A percentile compares a stretch with the other conserved stretches of the same genome.
phyloP scores from a whole-genome alignment of 768 basidiomycete genomes.

The Cystoderma amianthinum region DNA sequence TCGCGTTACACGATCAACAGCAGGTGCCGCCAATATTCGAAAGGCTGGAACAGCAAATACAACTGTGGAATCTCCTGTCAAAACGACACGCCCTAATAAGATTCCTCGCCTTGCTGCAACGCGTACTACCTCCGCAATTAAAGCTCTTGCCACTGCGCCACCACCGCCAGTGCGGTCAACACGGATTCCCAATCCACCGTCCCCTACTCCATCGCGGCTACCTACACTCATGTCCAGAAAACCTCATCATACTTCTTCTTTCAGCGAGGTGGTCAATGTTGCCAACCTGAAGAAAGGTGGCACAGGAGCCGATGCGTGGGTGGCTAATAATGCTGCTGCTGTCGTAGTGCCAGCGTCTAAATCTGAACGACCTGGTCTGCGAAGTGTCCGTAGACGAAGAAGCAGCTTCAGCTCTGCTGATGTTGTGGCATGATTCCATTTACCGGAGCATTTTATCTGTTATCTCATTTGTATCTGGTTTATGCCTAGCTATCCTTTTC shows the following conservation, averaged over 20 bases:
- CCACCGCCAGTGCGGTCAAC: constrained; percentile 15
- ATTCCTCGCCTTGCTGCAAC: constrained; percentile 61
- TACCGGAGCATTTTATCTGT: background rate
- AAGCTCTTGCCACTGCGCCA: constrained; percentile 26
- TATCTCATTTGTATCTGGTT: background rate
- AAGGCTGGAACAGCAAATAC: constrained; percentile 36
- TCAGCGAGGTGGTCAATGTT: constrained; percentile 42
- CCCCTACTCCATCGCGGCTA: constrained; percentile 69
- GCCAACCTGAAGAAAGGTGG: constrained; percentile 30
- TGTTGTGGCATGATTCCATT: constrained; percentile 54
- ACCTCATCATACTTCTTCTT: constrained; percentile 35
- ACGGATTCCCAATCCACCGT: constrained; percentile 38
- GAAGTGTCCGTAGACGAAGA: constrained; percentile 67
- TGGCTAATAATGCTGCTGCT: constrained; percentile 61
- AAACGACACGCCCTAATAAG: constrained; percentile 49
- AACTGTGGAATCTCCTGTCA: constrained; percentile 32
- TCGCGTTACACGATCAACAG: constrained; percentile 67
- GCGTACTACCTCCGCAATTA: constrained; percentile 41
- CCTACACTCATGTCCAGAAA: constrained; percentile 66
- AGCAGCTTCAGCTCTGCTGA: constrained; percentile 88
- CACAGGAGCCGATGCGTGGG: constrained; percentile 58
- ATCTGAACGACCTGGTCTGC: constrained; percentile 65
- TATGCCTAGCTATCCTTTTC: constrained; percentile 5
- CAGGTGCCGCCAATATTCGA: constrained; percentile 47
- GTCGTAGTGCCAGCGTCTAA: constrained; percentile 71